Base-by-base conservation (phyloP, 179 eudicot genomes). In the Corrigiola litoralis region DNA sequence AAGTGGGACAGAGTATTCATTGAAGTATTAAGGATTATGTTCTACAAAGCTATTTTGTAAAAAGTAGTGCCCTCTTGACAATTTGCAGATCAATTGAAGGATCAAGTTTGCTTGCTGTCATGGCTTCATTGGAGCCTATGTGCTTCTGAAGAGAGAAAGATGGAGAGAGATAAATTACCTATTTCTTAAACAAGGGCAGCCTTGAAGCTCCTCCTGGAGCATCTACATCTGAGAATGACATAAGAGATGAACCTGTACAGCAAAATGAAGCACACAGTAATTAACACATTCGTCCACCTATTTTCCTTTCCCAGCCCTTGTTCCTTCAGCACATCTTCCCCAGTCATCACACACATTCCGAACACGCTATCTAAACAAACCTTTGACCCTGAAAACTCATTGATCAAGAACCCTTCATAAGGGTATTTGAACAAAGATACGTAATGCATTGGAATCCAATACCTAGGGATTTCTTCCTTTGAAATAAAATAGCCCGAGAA, bases 401-500 rank as follows among this genome's bases (percentile, higher is more conserved):
- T 95, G 63, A 95, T 86, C 85, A 95, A 65, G 60, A 95, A 77
- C 62, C 95, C 99, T 65, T 95, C 99, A 45, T 83, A 95, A 24
- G 99, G 99, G 57, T 95, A 95, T 88, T 95, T 95, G 44, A 95
- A 95, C 77, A 95, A 58, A 7, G 99, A 95, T 24, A 90, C 57
- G 42, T 95, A 95, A 70, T 95, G 97, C 96, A 95, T 88, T 47
- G 84, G 86, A n/a, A 83, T 72, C 99, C 99, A 95, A 42, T 86
- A 95, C 45, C 69, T 76, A 0, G 99, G 99, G 46, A 95, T 91
- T 69, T 84, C 85, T 21, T 82, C 69, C 59, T 85, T 86, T 12
- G 99, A 78, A 63, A 95, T 81, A 67, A 95, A 95, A 77, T 95
- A 95, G n/a, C 99, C 99, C 0, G 99, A 95, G 72, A 95, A 95